Percentiles rank a stretch among this genome's conserved stretches.
Evolutionary conservation across 768 basidiomycete species (phyloP).

Genomic region (Austroboletus festivus): DNA sequence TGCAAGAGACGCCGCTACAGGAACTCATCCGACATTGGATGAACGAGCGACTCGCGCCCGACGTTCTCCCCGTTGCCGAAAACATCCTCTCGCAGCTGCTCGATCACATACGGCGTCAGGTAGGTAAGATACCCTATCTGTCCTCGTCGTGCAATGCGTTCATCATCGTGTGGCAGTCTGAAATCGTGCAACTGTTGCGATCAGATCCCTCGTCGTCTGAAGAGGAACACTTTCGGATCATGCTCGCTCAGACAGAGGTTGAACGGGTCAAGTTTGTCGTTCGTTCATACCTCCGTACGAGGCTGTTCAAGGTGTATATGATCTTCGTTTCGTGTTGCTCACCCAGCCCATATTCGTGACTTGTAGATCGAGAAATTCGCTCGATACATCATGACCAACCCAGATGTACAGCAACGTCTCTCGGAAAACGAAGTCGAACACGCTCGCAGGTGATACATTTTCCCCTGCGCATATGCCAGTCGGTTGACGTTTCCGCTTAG

Average conservation of each 20-base stretch:
- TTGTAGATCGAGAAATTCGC: slow-evolving; percentile 85
- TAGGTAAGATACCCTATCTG: slow-evolving; percentile 35
- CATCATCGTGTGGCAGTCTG: slow-evolving; percentile 48
- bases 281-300: slow-evolving; percentile 81
- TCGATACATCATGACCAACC: slow-evolving; percentile 68
- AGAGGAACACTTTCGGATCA: slow-evolving; percentile 89
- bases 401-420: slow-evolving; percentile 70
- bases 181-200: slow-evolving; percentile 71
- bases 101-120: slow-evolving; percentile 81
- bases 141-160: background rate
- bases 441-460: slow-evolving; percentile 57
- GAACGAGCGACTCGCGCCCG: slow-evolving; percentile 81
- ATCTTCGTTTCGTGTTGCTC: background rate
- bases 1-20: slow-evolving; percentile 58
- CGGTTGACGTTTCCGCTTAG: slow-evolving; percentile 35
- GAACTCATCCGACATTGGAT: slow-evolving; percentile 79
- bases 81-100: slow-evolving; percentile 60
- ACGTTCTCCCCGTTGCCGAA: slow-evolving; percentile 73
- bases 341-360: background rate
- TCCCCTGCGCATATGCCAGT: background rate
- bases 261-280: slow-evolving; percentile 93
- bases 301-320: slow-evolving; percentile 73
- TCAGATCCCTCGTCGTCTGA: slow-evolving; percentile 83
- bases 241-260: slow-evolving; percentile 92
- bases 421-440: slow-evolving; percentile 82